Base-by-base conservation (phyloP, 306 rosid species). In the Ziziphus jujuba region DNA sequence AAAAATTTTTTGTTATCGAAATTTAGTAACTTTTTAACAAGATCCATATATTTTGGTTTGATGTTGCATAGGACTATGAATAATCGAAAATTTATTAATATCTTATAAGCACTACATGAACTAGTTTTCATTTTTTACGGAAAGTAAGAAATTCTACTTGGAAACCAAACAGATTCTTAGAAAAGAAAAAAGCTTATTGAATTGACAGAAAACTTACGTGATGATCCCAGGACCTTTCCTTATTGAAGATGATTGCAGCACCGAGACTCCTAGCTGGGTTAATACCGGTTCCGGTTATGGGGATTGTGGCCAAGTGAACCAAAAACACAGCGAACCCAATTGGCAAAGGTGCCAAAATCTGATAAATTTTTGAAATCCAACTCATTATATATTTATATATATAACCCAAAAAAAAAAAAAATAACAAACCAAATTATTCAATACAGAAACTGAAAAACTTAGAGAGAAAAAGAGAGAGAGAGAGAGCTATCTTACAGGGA, bases 321-420 rank as follows among this genome's bases (percentile, higher is more conserved):
- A 84, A 75, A 69, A 84, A 84, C 28, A 84, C 89, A 9, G 85
- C 89, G 55, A 92, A 92, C 75, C 98, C 98, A 75, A 92, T 92
- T 16, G 98, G 98, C 74, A 92, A 63, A 6, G 96, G 98, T 4
- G 98, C 98, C 87, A 91, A 87, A 75, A 87, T 81, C 98, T 92
- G 73, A 9, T 1, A 3, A 51, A 1, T 20, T 16, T 20, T 28
- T 28, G 2, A 28, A 7, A 17, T 16, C 2, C 59, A 49, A 8
- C 20, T 15, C 35, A 12, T 50, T 14, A 31, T 12, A 47, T 7
- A 47, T 44, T 2, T 9, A 9, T 47, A 1, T 11, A 17, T 47
- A 8, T 11, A 8, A 8, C 17, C 17, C 11, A n/a, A n/a, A n/a
- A n/a, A n/a, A n/a, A n/a, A n/a, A n/a, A 49, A 49, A 36, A 67